Evolutionary conservation across 78 protist species (phyloP).

Genomic region (Creolimax fragrantissima): DNA sequence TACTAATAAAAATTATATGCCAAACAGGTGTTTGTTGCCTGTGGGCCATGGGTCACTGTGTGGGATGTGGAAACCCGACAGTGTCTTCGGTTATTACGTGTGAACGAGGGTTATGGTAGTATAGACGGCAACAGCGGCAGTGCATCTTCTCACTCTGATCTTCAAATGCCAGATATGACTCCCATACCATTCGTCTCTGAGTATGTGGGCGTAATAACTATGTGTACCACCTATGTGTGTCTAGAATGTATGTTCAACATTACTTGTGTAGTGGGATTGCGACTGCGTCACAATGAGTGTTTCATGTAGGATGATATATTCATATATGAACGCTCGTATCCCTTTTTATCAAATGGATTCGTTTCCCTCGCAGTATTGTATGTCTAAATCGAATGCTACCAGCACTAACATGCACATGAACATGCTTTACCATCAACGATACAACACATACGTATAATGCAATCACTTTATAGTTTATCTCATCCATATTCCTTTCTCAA

Average conservation of each 20-base stretch:
- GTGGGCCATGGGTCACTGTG: conserved; percentile 2
- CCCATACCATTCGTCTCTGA: not conserved
- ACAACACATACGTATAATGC: no score
- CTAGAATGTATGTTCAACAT: no score
- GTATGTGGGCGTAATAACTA: no score
- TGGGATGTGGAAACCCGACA: not conserved
- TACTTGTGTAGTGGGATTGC: no score
- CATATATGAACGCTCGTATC: not conserved
- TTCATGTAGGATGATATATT: not conserved
- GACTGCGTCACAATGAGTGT: no score
- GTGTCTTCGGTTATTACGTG: not conserved
- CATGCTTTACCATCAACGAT: no score
- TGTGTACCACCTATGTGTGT: no score
- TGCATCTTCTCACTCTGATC: not conserved
- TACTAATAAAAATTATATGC: no score
- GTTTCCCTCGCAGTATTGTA: no score
- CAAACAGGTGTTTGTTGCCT: not conserved
- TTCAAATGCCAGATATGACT: not conserved
- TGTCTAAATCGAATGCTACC: no score
- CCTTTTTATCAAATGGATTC: not conserved
- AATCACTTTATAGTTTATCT: not conserved
- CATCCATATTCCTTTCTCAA: not conserved
- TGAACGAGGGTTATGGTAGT: no score
- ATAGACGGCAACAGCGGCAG: not conserved
- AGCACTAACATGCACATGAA: no score